Percentiles rank a stretch among this genome's conserved stretches.
phyloP scores from a whole-genome alignment of 2,329 filamentous ascomycete species.

The Raffaelea ambrosiae region DNA sequence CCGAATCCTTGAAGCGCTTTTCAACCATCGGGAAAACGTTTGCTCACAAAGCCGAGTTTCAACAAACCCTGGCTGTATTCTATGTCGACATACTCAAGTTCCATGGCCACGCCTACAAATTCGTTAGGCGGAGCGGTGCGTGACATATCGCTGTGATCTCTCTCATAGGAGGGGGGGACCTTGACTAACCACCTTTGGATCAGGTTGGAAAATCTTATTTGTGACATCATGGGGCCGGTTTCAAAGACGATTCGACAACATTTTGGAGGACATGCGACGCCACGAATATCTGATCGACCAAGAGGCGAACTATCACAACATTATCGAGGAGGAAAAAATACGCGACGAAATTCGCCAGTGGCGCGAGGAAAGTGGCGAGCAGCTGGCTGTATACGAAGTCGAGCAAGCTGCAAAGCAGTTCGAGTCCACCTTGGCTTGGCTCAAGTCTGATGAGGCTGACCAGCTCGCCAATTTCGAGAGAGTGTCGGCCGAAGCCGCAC shows the following conservation, averaged over 20 bases:
- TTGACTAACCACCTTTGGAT: not conserved
- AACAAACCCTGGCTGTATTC: conserved; percentile 30
- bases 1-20: conserved; percentile 28
- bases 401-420: conserved; percentile 17
- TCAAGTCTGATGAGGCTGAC: conserved; percentile 22
- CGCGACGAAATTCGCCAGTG: conserved; percentile 16
- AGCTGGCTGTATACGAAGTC: conserved; percentile 13
- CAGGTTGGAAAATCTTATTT: conserved; percentile 28
- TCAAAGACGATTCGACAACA: conserved; percentile 22
- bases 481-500: conserved; percentile 14
- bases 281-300: conserved; percentile 23
- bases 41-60: conserved; percentile 22
- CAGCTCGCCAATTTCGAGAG: conserved; percentile 21
- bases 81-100: conserved; percentile 41
- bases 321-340: conserved; percentile 17
- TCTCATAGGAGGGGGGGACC: too few species aligned
- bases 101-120: conserved; percentile 36
- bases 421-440: conserved; percentile 17
- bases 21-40: conserved; percentile 23
- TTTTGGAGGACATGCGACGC: conserved; percentile 22
- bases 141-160: too few species aligned
- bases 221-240: conserved; percentile 29
- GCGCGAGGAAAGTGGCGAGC: conserved; percentile 15
- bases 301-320: conserved; percentile 22
- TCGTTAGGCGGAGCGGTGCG: conserved; percentile 19